Evolutionary conservation across 2,329 filamentous ascomycete species (phyloP), one percentile per base, ranked within the genome.

Genomic region (Trichoderma hamatum): DNA sequence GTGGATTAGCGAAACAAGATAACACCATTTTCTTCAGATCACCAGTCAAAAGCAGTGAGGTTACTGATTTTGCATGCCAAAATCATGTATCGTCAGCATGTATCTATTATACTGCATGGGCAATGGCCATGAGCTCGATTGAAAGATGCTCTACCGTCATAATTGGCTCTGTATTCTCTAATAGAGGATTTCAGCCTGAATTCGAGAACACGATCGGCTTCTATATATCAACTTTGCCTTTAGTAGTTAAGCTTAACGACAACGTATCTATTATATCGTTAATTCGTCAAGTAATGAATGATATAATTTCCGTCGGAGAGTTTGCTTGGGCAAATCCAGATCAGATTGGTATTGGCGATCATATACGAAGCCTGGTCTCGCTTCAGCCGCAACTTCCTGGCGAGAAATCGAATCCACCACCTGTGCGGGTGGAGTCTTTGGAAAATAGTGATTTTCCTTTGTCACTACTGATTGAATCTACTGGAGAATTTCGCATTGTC

Each of bases 81-180:
- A 43, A 26, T 5, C 21, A 43, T 24, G 30, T 69, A 24, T 69
- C 67, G 4, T 19, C 49, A 16, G 67, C 67, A 14, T 69, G 60
- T 13, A 11, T 69, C 19, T 66, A 69, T 52, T 66, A 65, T 39
- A 69, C 67, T 11, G 67, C 67, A 1, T 69, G 67, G 67, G 67
- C 67, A 51, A 69, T 69, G 67, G 61, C 67, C 14, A 66, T 69
- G 6, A 58, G 60, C 32, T 28, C 55, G 2, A 43, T 69, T 16
- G 60, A 69, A 24, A 43, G 24, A 16, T 60, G 9, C 14, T 30
- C 52, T 6, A 32, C 26, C 19, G 43, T 66, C 10, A 30, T 54
- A 13, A 34, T 69, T 0, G 67, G 67, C 28, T 58, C 67, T 4
- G 61, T 66, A 6, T 69, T 69, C 52, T 69, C 67, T 3, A 69